Conservation (phyloP, 139 green algal species). For the Tetradesmus lagerheimii region DNA sequence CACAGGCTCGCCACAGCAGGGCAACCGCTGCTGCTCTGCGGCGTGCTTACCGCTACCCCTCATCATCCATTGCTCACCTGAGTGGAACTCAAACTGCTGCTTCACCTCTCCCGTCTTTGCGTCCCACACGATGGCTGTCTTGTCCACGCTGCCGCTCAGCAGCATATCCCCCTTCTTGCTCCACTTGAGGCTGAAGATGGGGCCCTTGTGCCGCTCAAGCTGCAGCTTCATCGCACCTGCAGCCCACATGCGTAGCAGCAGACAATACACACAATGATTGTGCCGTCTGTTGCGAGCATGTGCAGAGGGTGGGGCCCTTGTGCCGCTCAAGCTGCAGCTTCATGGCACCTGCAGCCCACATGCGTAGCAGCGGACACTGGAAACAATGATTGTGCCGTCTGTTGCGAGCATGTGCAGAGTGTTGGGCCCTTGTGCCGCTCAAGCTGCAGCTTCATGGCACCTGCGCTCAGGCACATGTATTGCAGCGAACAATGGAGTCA, state of each 20-base stretch:
- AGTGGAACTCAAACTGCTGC: constrained; percentile 86
- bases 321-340: constrained; percentile 81
- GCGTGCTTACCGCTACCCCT: neutral
- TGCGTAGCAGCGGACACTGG: too few relatives aligned
- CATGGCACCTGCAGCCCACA: too few relatives aligned
- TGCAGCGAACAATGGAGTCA: too few relatives aligned
- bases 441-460: constrained; percentile 63
- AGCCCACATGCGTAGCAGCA: neutral
- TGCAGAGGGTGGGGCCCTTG: constrained; percentile 88
- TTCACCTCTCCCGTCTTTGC: constrained; percentile 75
- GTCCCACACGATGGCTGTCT: constrained; percentile 85
- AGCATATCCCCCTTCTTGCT: constrained; percentile 91
- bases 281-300: too few relatives aligned
- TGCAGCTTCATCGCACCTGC: constrained; percentile 82
- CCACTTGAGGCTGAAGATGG: constrained; percentile 96
- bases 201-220: constrained; percentile 84
- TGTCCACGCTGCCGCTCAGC: constrained; percentile 91
- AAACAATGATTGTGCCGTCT: too few relatives aligned
- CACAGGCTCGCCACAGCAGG: too few relatives aligned
- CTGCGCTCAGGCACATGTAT: too few relatives aligned
- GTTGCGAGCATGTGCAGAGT: neutral
- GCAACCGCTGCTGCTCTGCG: neutral
- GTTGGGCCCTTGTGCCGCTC: constrained; percentile 76
- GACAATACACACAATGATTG: too few relatives aligned
- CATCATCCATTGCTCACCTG: constrained; percentile 45